Conservation (phyloP, 257 asterid genomes). For the Thymus mandschuricus region DNA sequence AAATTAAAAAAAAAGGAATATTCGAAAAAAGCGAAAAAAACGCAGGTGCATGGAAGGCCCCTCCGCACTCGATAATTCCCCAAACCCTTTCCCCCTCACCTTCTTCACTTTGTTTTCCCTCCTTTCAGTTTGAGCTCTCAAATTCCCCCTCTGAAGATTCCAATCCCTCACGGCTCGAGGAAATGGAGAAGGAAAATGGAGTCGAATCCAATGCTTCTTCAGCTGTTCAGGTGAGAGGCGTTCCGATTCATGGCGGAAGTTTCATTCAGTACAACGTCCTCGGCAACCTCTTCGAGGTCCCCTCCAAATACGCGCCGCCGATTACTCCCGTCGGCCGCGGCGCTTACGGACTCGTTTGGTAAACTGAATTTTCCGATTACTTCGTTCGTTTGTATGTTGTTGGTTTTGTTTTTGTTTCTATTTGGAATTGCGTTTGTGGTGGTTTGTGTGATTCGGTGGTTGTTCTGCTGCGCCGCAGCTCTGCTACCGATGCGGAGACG, state of each 20-base stretch:
- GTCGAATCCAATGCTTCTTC: constrained; percentile 40
- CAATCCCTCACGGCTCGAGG: not conserved
- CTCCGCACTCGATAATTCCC: constrained; percentile 27
- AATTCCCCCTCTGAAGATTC: constrained; percentile 22
- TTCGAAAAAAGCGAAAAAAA: constrained; percentile 1
- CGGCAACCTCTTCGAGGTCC: constrained; percentile 72
- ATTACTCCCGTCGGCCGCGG: constrained; percentile 81
- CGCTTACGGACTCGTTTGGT: constrained; percentile 95
- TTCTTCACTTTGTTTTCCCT: constrained; percentile 18
- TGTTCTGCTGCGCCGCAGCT: constrained; percentile 42
- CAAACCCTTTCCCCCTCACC: constrained; percentile 31
- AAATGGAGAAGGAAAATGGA: constrained; percentile 46
- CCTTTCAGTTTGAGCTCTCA: constrained; percentile 29
- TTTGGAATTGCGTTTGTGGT: not conserved
- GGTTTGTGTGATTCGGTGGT: constrained; percentile 31
- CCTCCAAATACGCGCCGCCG: constrained; percentile 75
- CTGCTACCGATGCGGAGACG: constrained; percentile 70
- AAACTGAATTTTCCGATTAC: not conserved
- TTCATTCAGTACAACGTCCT: constrained; percentile 70
- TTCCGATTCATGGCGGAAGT: constrained; percentile 64
- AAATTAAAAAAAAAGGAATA: no score
- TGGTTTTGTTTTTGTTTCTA: not conserved
- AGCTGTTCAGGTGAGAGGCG: constrained; percentile 46
- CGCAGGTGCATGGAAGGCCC: constrained; percentile 11
- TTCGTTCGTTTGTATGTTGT: no score